Evolutionary conservation across 1,284 basidiomycete species (phyloP).

Genomic region (Trichosporon asahii): DNA sequence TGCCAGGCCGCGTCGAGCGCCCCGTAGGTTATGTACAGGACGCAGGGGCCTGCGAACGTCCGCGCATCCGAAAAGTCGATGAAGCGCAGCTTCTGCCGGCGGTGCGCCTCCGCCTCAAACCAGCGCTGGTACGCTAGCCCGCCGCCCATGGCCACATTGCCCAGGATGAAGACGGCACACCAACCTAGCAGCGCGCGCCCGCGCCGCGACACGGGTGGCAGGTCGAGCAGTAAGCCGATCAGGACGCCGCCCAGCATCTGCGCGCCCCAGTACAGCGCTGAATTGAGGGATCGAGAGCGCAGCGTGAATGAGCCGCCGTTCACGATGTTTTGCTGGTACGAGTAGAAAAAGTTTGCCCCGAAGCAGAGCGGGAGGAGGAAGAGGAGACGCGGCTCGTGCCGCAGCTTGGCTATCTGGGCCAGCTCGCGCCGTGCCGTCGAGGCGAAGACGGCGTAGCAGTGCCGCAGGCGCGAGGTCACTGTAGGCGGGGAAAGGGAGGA

Average conservation of each 20-base stretch:
- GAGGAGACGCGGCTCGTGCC: constrained; percentile 28
- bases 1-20: constrained; percentile 45
- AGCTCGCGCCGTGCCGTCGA: constrained; percentile 17
- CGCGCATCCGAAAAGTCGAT: constrained; percentile 23
- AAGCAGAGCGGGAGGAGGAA: constrained; percentile 30
- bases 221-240: constrained; percentile 37
- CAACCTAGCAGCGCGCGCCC: constrained; percentile 31
- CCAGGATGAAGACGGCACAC: constrained; percentile 26
- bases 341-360: constrained; percentile 29
- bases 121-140: constrained; percentile 25
- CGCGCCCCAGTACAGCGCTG: constrained; percentile 50
- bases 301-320: constrained; percentile 45
- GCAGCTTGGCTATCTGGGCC: constrained; percentile 20
- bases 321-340: constrained; percentile 33
- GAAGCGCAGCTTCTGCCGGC: constrained; percentile 4
- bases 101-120: constrained; percentile 14
- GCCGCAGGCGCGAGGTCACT: neutral
- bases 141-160: constrained; percentile 33
- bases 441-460: constrained; percentile 19
- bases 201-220: constrained; percentile 18
- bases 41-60: constrained; percentile 29
- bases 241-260: constrained; percentile 34
- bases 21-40: constrained; percentile 44
- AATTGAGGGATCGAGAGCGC: constrained; percentile 45
- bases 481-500: neutral